Conservation (phyloP, 768 basidiomycete species). For the Collybiopsis confluens region DNA sequence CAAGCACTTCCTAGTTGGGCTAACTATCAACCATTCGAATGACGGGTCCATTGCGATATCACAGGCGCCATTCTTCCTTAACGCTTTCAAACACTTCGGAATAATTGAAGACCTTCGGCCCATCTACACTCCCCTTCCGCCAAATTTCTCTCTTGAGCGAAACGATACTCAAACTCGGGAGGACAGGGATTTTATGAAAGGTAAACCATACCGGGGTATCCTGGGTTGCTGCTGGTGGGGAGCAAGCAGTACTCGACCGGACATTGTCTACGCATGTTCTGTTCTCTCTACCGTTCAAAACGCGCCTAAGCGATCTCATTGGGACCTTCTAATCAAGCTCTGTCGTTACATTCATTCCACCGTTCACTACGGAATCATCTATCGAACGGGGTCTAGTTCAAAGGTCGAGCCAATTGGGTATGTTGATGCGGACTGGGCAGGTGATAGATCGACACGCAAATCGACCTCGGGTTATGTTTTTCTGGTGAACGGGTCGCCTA, state of each 20-base stretch:
- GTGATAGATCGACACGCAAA: constrained; percentile 15
- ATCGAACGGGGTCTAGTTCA: neutral
- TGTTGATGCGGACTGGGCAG: constrained; percentile 30
- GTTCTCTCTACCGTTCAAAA: neutral
- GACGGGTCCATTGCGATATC: neutral
- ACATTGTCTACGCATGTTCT: neutral
- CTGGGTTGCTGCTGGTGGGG: neutral
- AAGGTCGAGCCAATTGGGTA: constrained; percentile 12
- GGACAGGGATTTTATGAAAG: too few species aligned
- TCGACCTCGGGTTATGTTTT: constrained; percentile 20
- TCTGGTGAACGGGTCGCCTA: constrained; percentile 10
- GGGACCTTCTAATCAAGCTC: neutral
- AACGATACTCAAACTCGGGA: too few species aligned
- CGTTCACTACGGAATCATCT: neutral
- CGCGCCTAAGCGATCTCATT: neutral
- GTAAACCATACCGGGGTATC: too few species aligned
- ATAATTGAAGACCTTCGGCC: too few species aligned
- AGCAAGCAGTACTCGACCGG: neutral
- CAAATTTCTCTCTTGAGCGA: too few species aligned
- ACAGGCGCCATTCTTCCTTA: neutral
- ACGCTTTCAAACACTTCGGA: too few species aligned
- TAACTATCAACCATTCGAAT: neutral
- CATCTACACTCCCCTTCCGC: too few species aligned
- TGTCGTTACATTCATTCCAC: neutral
- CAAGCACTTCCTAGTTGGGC: neutral